Base-by-base conservation (phyloP, 805 yeast genomes). In the Saccharomycopsis microspora region DNA sequence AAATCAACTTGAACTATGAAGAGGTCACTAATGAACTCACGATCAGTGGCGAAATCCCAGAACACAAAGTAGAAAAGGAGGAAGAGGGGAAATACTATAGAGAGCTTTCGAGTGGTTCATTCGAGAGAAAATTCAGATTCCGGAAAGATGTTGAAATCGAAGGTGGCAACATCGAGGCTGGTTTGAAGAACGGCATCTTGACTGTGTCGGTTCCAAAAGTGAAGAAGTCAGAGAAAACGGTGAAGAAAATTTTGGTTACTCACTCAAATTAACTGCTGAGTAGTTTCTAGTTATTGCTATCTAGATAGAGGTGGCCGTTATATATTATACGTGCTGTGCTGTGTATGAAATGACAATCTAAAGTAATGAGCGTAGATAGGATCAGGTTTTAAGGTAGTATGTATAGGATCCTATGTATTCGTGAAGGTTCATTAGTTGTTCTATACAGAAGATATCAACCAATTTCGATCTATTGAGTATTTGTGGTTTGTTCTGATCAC, bases 1-100 rank as follows among this genome's bases (percentile, higher is more conserved):
- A 64, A 10, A 53, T 61, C 52, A 56, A 58, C 4, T 59, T 64
- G 46, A 67, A 64, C 50, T 66, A 56, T 54, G 61, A 66, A 56
- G 60, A 63, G 50, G 60, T 62, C 41, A 57, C 62, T 11, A 62
- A 62, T 44, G 64, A 63, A 50, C 53, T 66, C 48, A 53, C 57
- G 9, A 52, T 66, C 46, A 58, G 64, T 48, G 71, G 71, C 39
- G 49, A 44, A 4, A 39, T 43, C 39, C 39, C 28, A 46, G 43
- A 50, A 43, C 10, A 11, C 11, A 28, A 19, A 19, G 32, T 19
- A 3, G 48, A 45, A 30, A 35, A 39, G 29, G 33, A 41, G 4
- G 47, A 44, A 5, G 40, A 39, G 42, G 10, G 30, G 42, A 35
- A 45, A 46, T 4, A 51, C 27, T 44, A 57, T 32, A 48, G 45